Conservation (phyloP, 768 basidiomycete species). For the Tulasnella sp. region DNA sequence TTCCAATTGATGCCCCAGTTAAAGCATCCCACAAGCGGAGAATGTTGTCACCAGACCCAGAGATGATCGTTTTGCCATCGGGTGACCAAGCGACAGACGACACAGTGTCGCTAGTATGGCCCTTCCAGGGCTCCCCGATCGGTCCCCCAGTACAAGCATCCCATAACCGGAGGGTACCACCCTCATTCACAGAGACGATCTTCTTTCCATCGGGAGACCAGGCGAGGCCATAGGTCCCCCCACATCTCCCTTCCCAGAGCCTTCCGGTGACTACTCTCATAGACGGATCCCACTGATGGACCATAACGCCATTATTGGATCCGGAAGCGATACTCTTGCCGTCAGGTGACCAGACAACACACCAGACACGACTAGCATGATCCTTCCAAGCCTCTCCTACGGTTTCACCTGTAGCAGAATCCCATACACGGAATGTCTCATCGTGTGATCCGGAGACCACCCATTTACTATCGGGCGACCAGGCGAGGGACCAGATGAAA, state of each 20-base stretch:
- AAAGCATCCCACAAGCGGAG: conserved; percentile 9
- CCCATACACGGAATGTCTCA: neutral
- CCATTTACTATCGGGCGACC: neutral
- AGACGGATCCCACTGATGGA: conserved; percentile 9
- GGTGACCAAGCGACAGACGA: neutral
- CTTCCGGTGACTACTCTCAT: neutral
- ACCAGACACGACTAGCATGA: neutral
- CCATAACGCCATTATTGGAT: conserved; percentile 2
- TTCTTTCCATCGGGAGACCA: conserved; percentile 10
- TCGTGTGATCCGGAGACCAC: neutral
- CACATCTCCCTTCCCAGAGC: neutral
- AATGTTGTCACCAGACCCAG: conserved; percentile 3
- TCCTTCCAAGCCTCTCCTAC: neutral
- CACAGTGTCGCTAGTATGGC: neutral
- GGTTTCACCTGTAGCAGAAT: neutral
- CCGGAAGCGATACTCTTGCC: conserved; percentile 2
- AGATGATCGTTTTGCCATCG: conserved; percentile 2
- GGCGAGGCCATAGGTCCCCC: neutral
- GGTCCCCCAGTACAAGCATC: neutral
- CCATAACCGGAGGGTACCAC: neutral
- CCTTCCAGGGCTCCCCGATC: neutral
- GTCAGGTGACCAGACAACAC: conserved; percentile 10
- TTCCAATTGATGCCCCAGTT: neutral
- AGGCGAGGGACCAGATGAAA: neutral
- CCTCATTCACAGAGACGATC: neutral